Evolutionary conservation across 73 alveolate species (phyloP), one percentile per base, ranked within the genome.

Genomic region (Tetrahymena elliotti): DNA sequence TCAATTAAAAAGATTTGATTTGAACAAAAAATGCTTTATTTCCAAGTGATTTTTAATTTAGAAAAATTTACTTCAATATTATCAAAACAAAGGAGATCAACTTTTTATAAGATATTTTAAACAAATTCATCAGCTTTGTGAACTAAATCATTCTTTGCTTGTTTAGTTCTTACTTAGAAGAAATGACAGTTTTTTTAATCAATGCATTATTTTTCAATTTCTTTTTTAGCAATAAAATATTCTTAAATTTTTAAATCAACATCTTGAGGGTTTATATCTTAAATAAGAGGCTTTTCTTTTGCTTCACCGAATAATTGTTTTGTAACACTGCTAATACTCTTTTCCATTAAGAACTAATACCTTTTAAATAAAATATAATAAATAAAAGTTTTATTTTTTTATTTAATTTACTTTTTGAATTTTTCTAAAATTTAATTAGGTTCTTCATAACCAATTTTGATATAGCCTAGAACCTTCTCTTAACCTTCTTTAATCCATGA

Each of bases 161-260:
- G 22, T 88, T 93, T 84, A 18, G 96, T 94, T 47, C 93, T 94
- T 12, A 94, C 93, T 93, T 94, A 88, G 93, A 94, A 94, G 52
- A 94, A 94, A 38, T 94, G 68, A 84, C 93, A 94, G 38, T 94
- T 94, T 35, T 94, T 94, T 38, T 94, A 53, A 84, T 94, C 96
- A 35, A 94, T 84, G 38, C 96, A 94, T 88, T 47, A 52, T 22
- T 94, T 94, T 92, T 88, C 84, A 27, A 94, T 94, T 22, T 94
- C 41, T 3, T 39, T 47, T 88, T 94, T 94, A 5, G 96, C 96
- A 33, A 40, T 88, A 13, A 88, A 84, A 39, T 84, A 94, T 34
- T 94, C 96, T 40, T 31, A 88, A 31, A 94, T 33, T 94, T 94
- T 94, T 24, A 40, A 84, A 40, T 94, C 96, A 12, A 47, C 52